Conservation (phyloP, 129 eudicot species). For the Lonicera japonica region DNA sequence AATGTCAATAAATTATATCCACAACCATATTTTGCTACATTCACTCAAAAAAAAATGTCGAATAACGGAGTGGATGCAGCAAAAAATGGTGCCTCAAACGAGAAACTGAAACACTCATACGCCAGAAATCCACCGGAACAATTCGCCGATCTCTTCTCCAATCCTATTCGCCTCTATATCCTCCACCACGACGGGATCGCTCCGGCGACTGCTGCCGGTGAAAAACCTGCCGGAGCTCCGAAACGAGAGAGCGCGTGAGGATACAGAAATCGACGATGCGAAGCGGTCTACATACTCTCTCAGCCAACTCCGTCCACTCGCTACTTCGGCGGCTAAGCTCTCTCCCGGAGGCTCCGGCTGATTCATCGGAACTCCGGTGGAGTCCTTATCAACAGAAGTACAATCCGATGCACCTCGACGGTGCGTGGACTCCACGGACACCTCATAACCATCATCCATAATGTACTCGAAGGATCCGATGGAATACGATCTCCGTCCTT, state of each 20-base stretch:
- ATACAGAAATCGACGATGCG: conserved; percentile 27
- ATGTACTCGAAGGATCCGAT: conserved; percentile 79
- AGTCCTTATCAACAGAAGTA: conserved; percentile 53
- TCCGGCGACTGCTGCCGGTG: conserved; percentile 89
- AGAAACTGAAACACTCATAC: conserved; percentile 61
- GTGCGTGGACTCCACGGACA: conserved; percentile 41
- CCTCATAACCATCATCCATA: conserved; percentile 57
- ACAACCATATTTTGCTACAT: conserved; percentile 34
- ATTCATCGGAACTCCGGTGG: neutral
- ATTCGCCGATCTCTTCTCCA: conserved; percentile 86
- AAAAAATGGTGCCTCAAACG: conserved; percentile 27
- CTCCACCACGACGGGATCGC: conserved; percentile 36
- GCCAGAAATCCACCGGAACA: conserved; percentile 96
- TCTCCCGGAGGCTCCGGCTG: conserved; percentile 50
- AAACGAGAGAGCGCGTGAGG: conserved; percentile 59
- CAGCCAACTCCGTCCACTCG: conserved; percentile 58
- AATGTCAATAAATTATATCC: neutral
- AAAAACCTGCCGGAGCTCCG: conserved; percentile 86
- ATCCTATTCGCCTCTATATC: conserved; percentile 64
- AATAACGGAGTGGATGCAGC: conserved; percentile 31
- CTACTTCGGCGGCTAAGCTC: conserved; percentile 48
- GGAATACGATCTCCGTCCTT: conserved; percentile 41
- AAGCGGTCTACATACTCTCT: conserved; percentile 72
- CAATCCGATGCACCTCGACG: conserved; percentile 36
- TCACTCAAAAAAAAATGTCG: conserved; percentile 17